Evolutionary conservation across 306 rosid species (phyloP).

Genomic region (Mimosa bimucronata): DNA sequence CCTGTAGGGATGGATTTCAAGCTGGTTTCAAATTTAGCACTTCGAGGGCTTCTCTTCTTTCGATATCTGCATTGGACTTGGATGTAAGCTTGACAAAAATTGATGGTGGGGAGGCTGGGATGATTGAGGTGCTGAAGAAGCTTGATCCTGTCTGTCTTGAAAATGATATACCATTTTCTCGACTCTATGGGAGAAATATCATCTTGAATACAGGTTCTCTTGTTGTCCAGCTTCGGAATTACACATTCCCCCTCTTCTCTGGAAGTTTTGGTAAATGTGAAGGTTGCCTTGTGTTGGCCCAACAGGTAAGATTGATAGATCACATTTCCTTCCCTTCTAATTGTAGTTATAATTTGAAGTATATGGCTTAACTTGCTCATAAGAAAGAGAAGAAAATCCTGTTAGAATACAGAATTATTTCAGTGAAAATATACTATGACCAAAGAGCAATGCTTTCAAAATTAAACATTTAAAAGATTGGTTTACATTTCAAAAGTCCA

Average conservation of each 20-base stretch:
- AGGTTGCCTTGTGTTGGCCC: conserved; percentile 88
- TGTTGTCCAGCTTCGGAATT: conserved; percentile 76
- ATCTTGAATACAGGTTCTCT: conserved; percentile 72
- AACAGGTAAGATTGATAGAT: conserved; percentile 68
- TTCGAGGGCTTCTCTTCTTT: conserved; percentile 80
- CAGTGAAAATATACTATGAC: conserved; percentile 9
- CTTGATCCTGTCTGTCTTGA: conserved; percentile 90
- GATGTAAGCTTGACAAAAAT: conserved; percentile 81
- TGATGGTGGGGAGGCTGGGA: conserved; percentile 93
- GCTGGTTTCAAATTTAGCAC: conserved; percentile 89
- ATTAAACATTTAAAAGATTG: not conserved
- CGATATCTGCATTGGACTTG: conserved; percentile 73
- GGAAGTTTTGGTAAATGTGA: conserved; percentile 86
- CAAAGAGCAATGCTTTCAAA: not conserved
- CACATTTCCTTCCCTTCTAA: conserved; percentile 24
- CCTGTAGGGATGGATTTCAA: conserved; percentile 80
- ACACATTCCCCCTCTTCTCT: conserved; percentile 79
- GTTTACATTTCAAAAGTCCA: not conserved
- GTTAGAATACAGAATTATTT: conserved; percentile 14
- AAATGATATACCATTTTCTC: conserved; percentile 85
- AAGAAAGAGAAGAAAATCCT: conserved; percentile 25
- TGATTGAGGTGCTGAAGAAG: conserved; percentile 78
- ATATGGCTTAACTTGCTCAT: conserved; percentile 18
- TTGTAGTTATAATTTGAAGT: conserved; percentile 26
- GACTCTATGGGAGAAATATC: conserved; percentile 83